Base-by-base conservation (phyloP, 2,329 filamentous ascomycete species). In the Beauveria varroae region DNA sequence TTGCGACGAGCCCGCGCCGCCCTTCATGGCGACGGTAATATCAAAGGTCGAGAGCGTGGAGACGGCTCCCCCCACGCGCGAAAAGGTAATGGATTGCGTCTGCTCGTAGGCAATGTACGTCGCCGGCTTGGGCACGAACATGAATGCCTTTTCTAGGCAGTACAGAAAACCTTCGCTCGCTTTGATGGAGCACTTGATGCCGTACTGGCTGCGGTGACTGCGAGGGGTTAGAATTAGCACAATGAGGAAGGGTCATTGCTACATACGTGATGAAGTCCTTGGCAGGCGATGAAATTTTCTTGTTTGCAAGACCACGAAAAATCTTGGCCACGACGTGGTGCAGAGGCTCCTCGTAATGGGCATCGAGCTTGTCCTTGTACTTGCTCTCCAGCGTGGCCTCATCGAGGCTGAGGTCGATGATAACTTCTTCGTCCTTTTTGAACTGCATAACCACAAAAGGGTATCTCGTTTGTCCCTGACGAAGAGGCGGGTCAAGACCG, bases 181-280 rank as follows among this genome's bases (percentile, higher is more conserved):
- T 78, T 99, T 99, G 85, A 99, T 97, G n/a, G 93, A 96, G 76
- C 95, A 99, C 78, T 99, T 99, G 76, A 99, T 96, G 62, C 95
- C 95, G 67, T 88, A 91, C 74, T 97, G 93, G 69, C 89, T 86
- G 73, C 96, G 92, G 77, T 98, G 95, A 67, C 90, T 85, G 57
- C 7, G 26, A 44, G 2, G 8, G 47, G 63, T 46, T 56, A 51
- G 24, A 43, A n/a, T 28, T 37, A 14, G 22, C n/a, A 26, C 30
- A 30, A 28, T 43, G 22, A 22, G 22, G 20, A 24, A 10, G 60
- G 40, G n/a, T 24, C 26, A 57, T 30, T 28, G 18, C 20, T 22
- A 74, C 78, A 61, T 75, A 87, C 81, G 87, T 96, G 72, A 88
- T 83, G 76, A 99, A 99, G 74, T 97, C 93, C 75, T 93, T 93